Evolutionary conservation across 345 rosid genomes (phyloP), one percentile per base, ranked within the genome.

Genomic region (Lagerstroemia speciosa): DNA sequence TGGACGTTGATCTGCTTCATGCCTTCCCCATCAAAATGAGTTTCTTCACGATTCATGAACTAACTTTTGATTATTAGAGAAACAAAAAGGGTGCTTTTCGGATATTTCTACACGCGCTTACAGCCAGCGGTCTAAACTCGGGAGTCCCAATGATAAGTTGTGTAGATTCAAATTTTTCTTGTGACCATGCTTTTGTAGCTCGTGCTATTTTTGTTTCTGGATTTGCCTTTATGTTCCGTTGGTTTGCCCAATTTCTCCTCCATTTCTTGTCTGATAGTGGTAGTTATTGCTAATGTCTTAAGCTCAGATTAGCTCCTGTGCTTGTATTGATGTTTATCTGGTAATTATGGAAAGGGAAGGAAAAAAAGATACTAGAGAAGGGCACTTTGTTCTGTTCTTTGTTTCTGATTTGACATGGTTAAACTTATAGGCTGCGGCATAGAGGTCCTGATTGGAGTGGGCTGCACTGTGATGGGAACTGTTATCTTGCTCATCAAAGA

Each of bases 371-470:
- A 3, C 29, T 29, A 3, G 58, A n/a, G 3, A 8, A 52, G 30
- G 12, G 30, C 10, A 53, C 12, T 53, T 30, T 6, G 63, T 58
- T 11, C 34, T 27, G 63, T 58, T 58, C 3, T 27, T 33, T 26
- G 63, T 58, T 30, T 27, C 32, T 66, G 50, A 48, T 26, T 45
- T 48, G 7, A 22, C 30, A 14, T 6, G 34, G 43, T 43, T 53
- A 36, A 37, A 31, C 50, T 1, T 24, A 31, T 66, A 94, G 99
- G 75, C 79, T 94, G 85, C 90, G 84, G 88, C 99, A 94, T 74
- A 86, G 99, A 66, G 99, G 99, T 43, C 99, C 99, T 7, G 99
- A 94, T 77, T 94, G 99, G 99, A 94, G 99, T 72, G 99, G 99
- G 10, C 72, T 94, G 46, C 86, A 85, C 65, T 97, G 93, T 72